These are phyloP conservation scores for Naumovozyma castellii DNA, from an alignment of 805 yeast genomes.

Conservation along the genomic window DNA sequence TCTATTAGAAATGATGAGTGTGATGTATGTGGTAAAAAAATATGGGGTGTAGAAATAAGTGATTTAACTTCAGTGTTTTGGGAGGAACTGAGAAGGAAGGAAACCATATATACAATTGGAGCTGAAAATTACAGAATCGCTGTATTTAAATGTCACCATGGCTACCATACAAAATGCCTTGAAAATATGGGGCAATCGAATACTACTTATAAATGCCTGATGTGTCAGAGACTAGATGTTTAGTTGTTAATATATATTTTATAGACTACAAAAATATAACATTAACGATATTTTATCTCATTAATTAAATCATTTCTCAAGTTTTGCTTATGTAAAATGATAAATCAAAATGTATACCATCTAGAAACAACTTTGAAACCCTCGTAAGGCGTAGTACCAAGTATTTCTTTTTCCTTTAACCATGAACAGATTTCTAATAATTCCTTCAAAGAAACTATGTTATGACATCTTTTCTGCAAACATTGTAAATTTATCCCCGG, in stretches of 20 bases:
- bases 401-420: constrained; percentile 33
- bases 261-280: not conserved
- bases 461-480: constrained; percentile 15
- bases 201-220: constrained; percentile 14
- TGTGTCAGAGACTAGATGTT: constrained; percentile 10
- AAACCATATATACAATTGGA: constrained; percentile 5
- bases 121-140: constrained; percentile 4
- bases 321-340: too few relatives aligned
- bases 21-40: constrained; percentile 61
- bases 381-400: constrained; percentile 9
- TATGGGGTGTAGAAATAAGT: constrained; percentile 60
- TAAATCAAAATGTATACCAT: constrained; percentile 22
- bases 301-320: too few relatives aligned
- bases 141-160: constrained; percentile 25
- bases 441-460: constrained; percentile 33
- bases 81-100: constrained; percentile 38
- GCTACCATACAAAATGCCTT: constrained; percentile 23
- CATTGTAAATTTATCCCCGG: constrained; percentile 42
- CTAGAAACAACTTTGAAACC: constrained; percentile 17
- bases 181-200: constrained; percentile 22
- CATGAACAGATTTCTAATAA: constrained; percentile 34
- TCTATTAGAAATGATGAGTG: constrained; percentile 47
- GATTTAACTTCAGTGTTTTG: constrained; percentile 44
- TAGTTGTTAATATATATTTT: not conserved
- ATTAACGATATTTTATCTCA: not conserved